phyloP scores from a whole-genome alignment of 495 filamentous ascomycete genomes.

The Rostrohypoxylon terebratum region DNA sequence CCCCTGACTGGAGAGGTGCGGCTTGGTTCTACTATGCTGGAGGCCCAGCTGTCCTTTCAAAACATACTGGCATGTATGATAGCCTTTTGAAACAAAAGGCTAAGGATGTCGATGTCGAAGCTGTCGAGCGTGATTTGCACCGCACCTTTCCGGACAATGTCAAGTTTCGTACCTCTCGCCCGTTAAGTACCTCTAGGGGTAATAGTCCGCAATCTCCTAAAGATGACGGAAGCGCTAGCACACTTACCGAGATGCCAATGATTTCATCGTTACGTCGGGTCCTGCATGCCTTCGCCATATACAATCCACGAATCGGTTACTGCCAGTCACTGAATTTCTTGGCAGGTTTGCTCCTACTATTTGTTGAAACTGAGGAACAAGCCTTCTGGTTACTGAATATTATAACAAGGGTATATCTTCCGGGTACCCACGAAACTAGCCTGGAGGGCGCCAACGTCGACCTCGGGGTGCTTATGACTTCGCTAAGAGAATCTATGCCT shows the following conservation, averaged over 20 bases:
- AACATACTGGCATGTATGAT: constrained; percentile 79
- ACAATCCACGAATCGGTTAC: constrained; percentile 91
- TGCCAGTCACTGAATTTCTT: constrained; percentile 98
- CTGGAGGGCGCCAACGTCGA: constrained; percentile 95
- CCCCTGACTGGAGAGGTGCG: constrained; percentile 88
- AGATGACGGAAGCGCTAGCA: constrained; percentile 37
- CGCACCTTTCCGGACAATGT: constrained; percentile 97
- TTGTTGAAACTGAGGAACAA: constrained; percentile 87
- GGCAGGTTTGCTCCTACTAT: constrained; percentile 93
- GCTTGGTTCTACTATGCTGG: constrained; percentile 99
- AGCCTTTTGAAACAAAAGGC: constrained; percentile 73
- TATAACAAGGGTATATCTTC: constrained; percentile 87
- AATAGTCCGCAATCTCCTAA: constrained; percentile 51
- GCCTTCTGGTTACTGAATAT: constrained; percentile 95
- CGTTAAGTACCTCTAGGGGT: constrained; percentile 19
- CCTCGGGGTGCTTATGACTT: constrained; percentile 90
- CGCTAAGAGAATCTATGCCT: constrained; percentile 84
- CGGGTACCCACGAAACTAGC: constrained; percentile 91
- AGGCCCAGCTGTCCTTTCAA: constrained; percentile 78
- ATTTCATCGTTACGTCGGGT: constrained; percentile 85
- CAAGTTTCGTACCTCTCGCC: constrained; percentile 65
- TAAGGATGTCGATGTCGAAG: constrained; percentile 79
- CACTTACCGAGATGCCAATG: constrained; percentile 76
- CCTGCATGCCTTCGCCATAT: constrained; percentile 87
- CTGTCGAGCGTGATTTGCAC: constrained; percentile 94